These are phyloP conservation scores for Ceratobasidium sp. DNA, from an alignment of 1,284 basidiomycete species.

Conservation along the genomic window DNA sequence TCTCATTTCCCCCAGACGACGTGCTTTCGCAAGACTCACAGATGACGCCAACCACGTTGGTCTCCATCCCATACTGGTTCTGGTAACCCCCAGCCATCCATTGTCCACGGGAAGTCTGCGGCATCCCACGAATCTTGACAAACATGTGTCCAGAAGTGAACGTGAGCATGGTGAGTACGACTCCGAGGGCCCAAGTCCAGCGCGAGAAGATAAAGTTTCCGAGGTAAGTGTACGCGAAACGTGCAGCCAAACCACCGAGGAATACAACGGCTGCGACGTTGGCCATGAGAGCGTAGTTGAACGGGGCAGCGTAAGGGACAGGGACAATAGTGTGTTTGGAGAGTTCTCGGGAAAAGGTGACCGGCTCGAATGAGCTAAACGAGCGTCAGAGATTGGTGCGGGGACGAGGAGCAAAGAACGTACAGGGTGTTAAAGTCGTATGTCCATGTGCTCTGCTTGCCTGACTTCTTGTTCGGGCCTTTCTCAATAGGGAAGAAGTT, in stretches of 20 bases:
- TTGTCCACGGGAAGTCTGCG: conserved; percentile 69
- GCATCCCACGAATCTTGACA: conserved; percentile 87
- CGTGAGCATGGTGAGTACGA: conserved; percentile 65
- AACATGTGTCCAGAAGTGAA: conserved; percentile 98
- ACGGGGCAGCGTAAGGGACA: conserved; percentile 78
- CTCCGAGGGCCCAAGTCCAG: conserved; percentile 77
- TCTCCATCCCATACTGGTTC: conserved; percentile 93
- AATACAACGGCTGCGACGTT: conserved; percentile 62
- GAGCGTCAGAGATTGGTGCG: background rate
- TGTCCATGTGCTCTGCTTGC: conserved; percentile 67
- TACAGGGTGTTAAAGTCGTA: conserved; percentile 76
- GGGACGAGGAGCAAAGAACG: conserved; percentile 58
- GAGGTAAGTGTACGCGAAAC: conserved; percentile 61
- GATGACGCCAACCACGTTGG: conserved; percentile 84
- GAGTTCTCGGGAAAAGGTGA: conserved; percentile 78
- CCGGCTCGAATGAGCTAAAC: conserved; percentile 80
- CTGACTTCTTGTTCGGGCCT: conserved; percentile 68
- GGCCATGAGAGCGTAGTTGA: conserved; percentile 65
- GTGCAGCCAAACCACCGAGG: conserved; percentile 62
- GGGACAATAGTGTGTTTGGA: conserved; percentile 75
- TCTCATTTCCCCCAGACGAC: background rate
- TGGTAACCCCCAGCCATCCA: conserved; percentile 92
- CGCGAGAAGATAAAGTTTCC: conserved; percentile 76
- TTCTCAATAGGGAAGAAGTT: conserved; percentile 78
- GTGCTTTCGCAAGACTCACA: conserved; percentile 68